Evolutionary conservation across 2,329 filamentous ascomycete species (phyloP).

Genomic region (Trichophyton schoenleinii): DNA sequence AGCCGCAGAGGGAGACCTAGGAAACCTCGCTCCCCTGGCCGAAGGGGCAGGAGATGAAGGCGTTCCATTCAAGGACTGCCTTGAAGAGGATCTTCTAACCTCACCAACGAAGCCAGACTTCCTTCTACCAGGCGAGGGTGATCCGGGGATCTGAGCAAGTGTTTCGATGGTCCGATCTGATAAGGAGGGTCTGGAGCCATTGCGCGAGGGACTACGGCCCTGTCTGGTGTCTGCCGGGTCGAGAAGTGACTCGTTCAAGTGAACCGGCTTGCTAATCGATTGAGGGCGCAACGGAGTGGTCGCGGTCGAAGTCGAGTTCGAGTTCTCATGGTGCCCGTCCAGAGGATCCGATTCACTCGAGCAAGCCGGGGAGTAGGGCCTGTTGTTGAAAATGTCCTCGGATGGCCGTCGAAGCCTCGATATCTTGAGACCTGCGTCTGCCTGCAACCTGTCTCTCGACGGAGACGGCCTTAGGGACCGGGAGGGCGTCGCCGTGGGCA

Average conservation of each 20-base stretch:
- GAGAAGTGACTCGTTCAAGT: constrained; percentile 12
- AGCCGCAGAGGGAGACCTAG: background rate
- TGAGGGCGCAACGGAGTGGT: background rate
- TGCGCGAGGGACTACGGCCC: constrained; percentile 4
- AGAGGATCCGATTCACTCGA: constrained; percentile 5
- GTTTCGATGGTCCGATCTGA: constrained; percentile 74
- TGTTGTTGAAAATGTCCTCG: constrained; percentile 28
- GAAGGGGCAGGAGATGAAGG: background rate
- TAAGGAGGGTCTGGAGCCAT: constrained; percentile 19
- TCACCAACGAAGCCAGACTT: constrained; percentile 47
- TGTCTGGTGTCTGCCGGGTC: constrained; percentile 16
- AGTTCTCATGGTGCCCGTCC: background rate
- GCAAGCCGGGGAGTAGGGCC: constrained; percentile 19
- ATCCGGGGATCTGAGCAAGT: constrained; percentile 62
- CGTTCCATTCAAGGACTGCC: constrained; percentile 8
- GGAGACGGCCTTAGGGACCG: constrained; percentile 35
- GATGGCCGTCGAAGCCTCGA: constrained; percentile 29
- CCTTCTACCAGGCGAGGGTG: constrained; percentile 55
- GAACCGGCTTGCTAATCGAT: background rate
- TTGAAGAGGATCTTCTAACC: constrained; percentile 26
- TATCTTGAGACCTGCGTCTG: constrained; percentile 28
- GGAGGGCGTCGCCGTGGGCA: constrained; percentile 28
- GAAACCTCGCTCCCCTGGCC: background rate
- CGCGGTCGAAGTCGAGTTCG: background rate
- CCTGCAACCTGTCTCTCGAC: constrained; percentile 37